Evolutionary conservation across 2,329 filamentous ascomycete genomes (phyloP), one percentile per base, ranked within the genome.

Genomic region (Colletotrichum magnum): DNA sequence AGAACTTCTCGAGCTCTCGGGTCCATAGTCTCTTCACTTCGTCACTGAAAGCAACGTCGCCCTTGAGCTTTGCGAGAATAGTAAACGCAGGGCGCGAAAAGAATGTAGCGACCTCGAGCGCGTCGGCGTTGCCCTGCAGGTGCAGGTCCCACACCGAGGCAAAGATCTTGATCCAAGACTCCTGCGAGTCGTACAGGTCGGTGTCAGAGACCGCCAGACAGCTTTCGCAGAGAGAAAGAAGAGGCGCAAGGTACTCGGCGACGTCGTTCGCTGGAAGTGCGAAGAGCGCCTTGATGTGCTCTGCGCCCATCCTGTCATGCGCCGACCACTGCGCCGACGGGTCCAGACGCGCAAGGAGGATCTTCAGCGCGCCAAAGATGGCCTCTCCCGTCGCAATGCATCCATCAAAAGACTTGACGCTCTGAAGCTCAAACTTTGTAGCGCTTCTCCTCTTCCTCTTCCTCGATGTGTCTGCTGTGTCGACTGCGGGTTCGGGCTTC

Each of bases 281-380:
- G 74, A 90, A 89, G 6, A 90, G 79, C 4, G 87, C 87, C 72
- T 85, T 86, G 73, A 90, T 83, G 70, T 89, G 87, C 74, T 89
- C 87, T 2, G 85, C 85, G 16, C 88, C 88, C 73, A 89, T 87
- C 60, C 77, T 82, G 72, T 84, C 80, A 69, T 83, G 82, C 13
- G 82, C 79, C 10, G 80, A 79, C 26, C 76, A 75, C 3, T 72
- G 75, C 5, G 75, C 72, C 7, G 75, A 75, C 15, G 76, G 74
- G 39, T 83, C 79, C 5, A 87, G 79, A 21, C 86, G 84, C 1
- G 76, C 75, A n/a, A 89, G 71, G 4, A 90, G 79, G 6, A 78
- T 78, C 12, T 77, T 78, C 0, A 90, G 72, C 2, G 87, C 81
- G 7, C 74, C 75, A 24, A 90, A 86, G 0, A 89, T 64, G 4